Conservation (phyloP, 768 basidiomycete species). For the Neoboletus magnificus region DNA sequence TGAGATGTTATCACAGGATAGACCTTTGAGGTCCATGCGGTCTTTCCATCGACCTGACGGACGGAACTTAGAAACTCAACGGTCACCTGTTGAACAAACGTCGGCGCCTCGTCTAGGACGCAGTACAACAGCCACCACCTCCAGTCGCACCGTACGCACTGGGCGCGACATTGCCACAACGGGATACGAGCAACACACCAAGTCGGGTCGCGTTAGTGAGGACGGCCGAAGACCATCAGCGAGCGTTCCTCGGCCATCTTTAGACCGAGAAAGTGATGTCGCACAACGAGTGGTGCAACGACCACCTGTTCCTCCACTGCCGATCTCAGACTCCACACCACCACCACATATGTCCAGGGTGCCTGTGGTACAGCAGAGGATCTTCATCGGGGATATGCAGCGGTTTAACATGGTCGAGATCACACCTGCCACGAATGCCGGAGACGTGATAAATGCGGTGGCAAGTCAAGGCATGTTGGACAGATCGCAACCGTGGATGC, state of each 20-base stretch:
- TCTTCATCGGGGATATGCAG: slow-evolving; percentile 78
- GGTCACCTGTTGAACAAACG: slow-evolving; percentile 30
- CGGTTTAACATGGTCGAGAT: slow-evolving; percentile 75
- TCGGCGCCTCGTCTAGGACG: slow-evolving; percentile 33
- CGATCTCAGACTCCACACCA: slow-evolving; percentile 33
- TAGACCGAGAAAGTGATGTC: slow-evolving; percentile 23
- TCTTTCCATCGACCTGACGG: slow-evolving; percentile 58
- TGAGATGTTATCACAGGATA: slow-evolving; percentile 19
- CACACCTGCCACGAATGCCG: slow-evolving; percentile 59
- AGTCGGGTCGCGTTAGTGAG: slow-evolving; percentile 25
- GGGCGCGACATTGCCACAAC: slow-evolving; percentile 15
- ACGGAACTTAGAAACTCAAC: slow-evolving; percentile 33
- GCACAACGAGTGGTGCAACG: slow-evolving; percentile 27
- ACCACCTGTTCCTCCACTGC: slow-evolving; percentile 39
- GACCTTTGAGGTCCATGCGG: slow-evolving; percentile 45
- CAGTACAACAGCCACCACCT: slow-evolving; percentile 32
- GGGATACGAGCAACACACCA: slow-evolving; percentile 18
- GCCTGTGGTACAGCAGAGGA: slow-evolving; percentile 55
- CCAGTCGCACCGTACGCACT: slow-evolving; percentile 12
- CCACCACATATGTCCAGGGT: slow-evolving; percentile 28
- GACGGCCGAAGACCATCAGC: slow-evolving; percentile 24
- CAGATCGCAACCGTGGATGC: slow-evolving; percentile 75
- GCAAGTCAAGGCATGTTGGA: slow-evolving; percentile 64
- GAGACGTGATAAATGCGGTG: slow-evolving; percentile 67
- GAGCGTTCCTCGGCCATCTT: slow-evolving; percentile 18